These are phyloP conservation scores for Planoprotostelium fungivorum DNA, from an alignment of 78 protist species.

Conservation along the genomic window DNA sequence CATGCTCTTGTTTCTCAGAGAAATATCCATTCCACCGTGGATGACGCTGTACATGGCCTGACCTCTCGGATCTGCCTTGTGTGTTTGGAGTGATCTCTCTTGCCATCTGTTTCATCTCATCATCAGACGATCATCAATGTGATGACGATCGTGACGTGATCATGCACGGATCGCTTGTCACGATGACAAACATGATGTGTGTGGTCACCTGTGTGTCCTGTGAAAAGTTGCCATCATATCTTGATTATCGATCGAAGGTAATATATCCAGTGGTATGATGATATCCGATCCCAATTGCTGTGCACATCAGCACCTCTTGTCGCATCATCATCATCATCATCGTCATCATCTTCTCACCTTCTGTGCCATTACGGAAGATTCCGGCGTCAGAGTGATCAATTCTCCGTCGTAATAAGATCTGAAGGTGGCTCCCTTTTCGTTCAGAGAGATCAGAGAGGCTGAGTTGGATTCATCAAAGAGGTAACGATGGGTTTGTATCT, in stretches of 20 bases:
- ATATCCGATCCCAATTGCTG: conserved; percentile 65
- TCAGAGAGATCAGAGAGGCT: conserved; percentile 29
- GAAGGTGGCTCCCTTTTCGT: conserved; percentile 54
- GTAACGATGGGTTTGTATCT: too few species aligned
- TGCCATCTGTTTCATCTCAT: conserved; percentile 52
- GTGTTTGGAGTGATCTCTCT: conserved; percentile 40
- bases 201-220: conserved; percentile 63
- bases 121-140: neutral
- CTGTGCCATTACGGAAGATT: conserved; percentile 59
- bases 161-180: too few species aligned
- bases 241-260: conserved; percentile 47
- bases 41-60: conserved; percentile 78
- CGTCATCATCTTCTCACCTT: neutral
- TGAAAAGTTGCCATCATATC: conserved; percentile 44
- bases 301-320: neutral
- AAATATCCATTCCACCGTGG: conserved; percentile 75
- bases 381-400: conserved; percentile 42
- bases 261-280: conserved; percentile 78
- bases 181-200: neutral
- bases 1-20: conserved; percentile 35
- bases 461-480: too few species aligned
- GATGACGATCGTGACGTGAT: too few species aligned
- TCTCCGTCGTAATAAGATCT: conserved; percentile 23
- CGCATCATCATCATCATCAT: too few species aligned
- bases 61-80: conserved; percentile 44